phyloP scores from a whole-genome alignment of 139 green algal genomes.

The Chlorella ohadii region DNA sequence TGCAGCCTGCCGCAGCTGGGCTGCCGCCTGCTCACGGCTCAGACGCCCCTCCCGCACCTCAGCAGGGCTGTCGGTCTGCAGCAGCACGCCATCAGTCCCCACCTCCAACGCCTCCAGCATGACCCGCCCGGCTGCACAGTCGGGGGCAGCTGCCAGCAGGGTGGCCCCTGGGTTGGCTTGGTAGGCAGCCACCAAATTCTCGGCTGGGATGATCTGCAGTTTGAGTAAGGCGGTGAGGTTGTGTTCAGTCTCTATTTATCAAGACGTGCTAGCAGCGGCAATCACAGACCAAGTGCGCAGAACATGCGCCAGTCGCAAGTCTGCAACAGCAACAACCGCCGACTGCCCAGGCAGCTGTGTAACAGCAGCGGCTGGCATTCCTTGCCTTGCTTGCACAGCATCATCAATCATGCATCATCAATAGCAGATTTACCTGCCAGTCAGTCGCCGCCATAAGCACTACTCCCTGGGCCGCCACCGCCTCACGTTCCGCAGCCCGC shows the following conservation, averaged over 20 bases:
- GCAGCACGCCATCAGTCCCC: constrained; percentile 83
- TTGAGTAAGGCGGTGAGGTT: too few species aligned
- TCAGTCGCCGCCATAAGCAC: constrained; percentile 20
- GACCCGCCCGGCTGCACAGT: constrained; percentile 57
- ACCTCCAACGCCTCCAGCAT: constrained; percentile 86
- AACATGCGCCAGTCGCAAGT: too few species aligned
- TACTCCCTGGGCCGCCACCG: background rate
- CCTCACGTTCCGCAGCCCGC: constrained; percentile 19
- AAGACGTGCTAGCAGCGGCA: too few species aligned
- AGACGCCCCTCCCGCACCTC: constrained; percentile 53
- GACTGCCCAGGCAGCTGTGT: too few species aligned
- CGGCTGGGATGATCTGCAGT: constrained; percentile 87
- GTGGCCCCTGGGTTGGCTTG: constrained; percentile 42
- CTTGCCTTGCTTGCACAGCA: too few species aligned
- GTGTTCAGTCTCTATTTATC: too few species aligned
- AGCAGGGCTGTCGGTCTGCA: constrained; percentile 71
- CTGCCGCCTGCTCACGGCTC: too few species aligned
- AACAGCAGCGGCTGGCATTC: too few species aligned
- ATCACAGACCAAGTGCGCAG: too few species aligned
- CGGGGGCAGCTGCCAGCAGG: constrained; percentile 65
- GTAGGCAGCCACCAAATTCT: constrained; percentile 91
- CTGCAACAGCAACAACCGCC: too few species aligned
- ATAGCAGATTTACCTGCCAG: constrained; percentile 15
- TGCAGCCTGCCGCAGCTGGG: too few species aligned
- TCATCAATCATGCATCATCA: too few species aligned